Evolutionary conservation across 2,329 filamentous ascomycete species (phyloP).

Genomic region (Fusarium chaquense): DNA sequence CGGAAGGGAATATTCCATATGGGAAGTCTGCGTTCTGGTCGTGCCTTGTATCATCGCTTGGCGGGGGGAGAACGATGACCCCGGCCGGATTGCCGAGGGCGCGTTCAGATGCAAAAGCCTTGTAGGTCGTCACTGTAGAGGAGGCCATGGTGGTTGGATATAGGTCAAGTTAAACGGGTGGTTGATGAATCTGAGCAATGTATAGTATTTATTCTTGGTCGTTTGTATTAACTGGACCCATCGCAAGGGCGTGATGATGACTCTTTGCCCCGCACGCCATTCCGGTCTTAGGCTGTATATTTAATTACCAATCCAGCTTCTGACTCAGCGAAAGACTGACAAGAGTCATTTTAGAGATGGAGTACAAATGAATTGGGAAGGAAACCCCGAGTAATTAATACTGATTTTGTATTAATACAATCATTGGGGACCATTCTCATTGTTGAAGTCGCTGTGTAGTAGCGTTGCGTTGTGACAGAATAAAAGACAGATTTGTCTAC

Average conservation of each 20-base stretch:
- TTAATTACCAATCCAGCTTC: not conserved
- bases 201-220: not conserved
- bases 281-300: too few species aligned
- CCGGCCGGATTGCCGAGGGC: conserved; percentile 12
- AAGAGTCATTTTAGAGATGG: not conserved
- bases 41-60: fast-evolving
- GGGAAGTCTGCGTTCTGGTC: not conserved
- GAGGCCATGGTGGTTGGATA: not conserved
- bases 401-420: not conserved
- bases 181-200: not conserved
- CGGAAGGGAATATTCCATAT: not conserved
- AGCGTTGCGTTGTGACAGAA: too few species aligned
- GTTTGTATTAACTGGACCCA: not conserved
- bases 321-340: not conserved
- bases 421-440: not conserved
- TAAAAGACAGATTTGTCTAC: too few species aligned
- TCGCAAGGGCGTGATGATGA: not conserved
- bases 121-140: not conserved
- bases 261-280: not conserved
- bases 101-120: conserved; percentile 11
- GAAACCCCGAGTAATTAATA: not conserved
- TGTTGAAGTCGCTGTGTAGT: too few species aligned
- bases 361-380: not conserved
- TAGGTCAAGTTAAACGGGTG: fast-evolving
- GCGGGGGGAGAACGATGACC: not conserved